Percentiles rank a stretch among this genome's conserved stretches.
Conservation (phyloP, 2,329 filamentous ascomycete species). For the Penicillium sp. region DNA sequence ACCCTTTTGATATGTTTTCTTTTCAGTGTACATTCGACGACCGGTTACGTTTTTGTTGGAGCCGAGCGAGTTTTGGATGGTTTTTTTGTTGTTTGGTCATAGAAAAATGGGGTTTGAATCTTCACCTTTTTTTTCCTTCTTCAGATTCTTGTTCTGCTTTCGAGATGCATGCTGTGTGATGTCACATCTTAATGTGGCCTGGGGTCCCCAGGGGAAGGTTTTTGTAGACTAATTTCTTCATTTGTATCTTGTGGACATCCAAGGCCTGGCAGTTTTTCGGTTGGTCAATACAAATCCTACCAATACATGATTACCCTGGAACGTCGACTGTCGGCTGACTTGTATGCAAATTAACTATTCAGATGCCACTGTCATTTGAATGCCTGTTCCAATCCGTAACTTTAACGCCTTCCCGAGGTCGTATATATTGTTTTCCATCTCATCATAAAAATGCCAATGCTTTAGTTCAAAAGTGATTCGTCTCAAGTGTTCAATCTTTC, state of each 20-base stretch:
- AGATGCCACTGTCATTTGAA: not conserved
- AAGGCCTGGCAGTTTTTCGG: not conserved
- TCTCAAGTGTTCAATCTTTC: slow-evolving; percentile 13
- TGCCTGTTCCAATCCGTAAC: not conserved
- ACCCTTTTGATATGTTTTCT: slow-evolving; percentile 15
- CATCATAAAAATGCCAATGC: not conserved
- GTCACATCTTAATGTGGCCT: not conserved
- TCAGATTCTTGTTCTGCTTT: not conserved
- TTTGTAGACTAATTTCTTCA: not conserved
- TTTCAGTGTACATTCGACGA: slow-evolving; percentile 17
- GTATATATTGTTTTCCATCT: not conserved
- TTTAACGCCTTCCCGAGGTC: not conserved
- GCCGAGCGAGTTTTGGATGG: slow-evolving; percentile 9
- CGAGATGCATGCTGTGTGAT: not conserved
- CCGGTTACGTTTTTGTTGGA: slow-evolving; percentile 10
- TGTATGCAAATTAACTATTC: not conserved
- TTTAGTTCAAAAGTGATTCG: not conserved
- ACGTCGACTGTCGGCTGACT: not conserved
- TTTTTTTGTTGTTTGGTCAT: slow-evolving; percentile 12
- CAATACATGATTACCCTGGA: not conserved
- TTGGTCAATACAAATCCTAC: not conserved
- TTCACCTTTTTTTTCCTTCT: not conserved
- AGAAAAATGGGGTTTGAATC: slow-evolving; percentile 10
- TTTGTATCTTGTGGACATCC: not conserved
- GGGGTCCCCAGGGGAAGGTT: not conserved